These are phyloP conservation scores for Penicillium cataractarum DNA, from an alignment of 495 filamentous ascomycete species.

Conservation along the genomic window DNA sequence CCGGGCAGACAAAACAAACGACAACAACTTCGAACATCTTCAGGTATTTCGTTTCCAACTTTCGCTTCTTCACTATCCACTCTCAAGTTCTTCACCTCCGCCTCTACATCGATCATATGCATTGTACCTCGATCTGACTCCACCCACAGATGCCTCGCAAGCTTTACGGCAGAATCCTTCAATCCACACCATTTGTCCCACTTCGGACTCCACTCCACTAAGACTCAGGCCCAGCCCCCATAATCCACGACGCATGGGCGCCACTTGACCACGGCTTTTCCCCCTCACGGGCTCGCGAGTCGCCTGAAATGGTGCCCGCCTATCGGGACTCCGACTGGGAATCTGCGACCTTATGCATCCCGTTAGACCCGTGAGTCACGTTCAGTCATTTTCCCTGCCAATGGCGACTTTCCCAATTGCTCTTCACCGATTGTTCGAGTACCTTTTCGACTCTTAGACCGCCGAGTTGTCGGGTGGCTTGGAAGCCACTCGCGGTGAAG, in stretches of 20 bases:
- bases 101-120: neutral
- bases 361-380: conserved; percentile 15
- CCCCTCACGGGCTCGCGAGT: neutral
- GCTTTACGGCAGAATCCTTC: neutral
- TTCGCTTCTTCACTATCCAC: neutral
- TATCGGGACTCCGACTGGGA: conserved; percentile 9
- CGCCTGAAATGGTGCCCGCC: conserved; percentile 10
- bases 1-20: neutral
- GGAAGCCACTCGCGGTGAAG: neutral
- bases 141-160: neutral
- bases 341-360: neutral
- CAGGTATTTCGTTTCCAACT: neutral
- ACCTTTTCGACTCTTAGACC: conserved; percentile 2
- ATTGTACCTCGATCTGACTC: conserved; percentile 1
- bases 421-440: conserved; percentile 13
- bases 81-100: neutral
- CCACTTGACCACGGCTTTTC: conserved; percentile 2
- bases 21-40: neutral
- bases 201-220: neutral
- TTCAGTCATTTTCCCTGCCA: conserved; percentile 1
- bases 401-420: neutral
- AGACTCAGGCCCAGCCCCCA: neutral
- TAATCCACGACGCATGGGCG: neutral
- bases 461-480: conserved; percentile 7
- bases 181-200: neutral